These are phyloP conservation scores for Pisolithus sp. DNA, from an alignment of 768 basidiomycete genomes.

Conservation along the genomic window DNA sequence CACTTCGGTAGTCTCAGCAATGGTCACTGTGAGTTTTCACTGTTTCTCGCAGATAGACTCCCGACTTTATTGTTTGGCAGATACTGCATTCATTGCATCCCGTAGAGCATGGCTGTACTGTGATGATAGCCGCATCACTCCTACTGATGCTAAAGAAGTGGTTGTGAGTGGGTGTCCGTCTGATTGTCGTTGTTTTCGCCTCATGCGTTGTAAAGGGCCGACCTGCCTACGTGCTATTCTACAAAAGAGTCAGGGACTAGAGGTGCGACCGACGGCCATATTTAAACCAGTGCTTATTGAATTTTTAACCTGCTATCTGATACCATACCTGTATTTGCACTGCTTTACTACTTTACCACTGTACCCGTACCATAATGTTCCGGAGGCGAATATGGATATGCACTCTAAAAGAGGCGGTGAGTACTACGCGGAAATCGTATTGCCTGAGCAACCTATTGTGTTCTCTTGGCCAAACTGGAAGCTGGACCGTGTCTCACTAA, in stretches of 20 bases:
- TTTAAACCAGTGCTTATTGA: neutral
- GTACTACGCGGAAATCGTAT: too few species aligned
- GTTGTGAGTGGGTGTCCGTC: slow-evolving; percentile 50
- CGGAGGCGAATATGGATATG: neutral
- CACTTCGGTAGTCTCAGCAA: slow-evolving; percentile 92
- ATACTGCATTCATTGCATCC: slow-evolving; percentile 88
- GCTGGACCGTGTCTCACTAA: too few species aligned
- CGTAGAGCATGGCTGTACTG: slow-evolving; percentile 88
- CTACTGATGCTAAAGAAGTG: slow-evolving; percentile 71
- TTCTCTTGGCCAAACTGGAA: too few species aligned
- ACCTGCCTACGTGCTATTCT: slow-evolving; percentile 77
- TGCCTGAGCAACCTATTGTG: too few species aligned
- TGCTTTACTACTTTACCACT: slow-evolving; percentile 21
- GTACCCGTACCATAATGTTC: slow-evolving; percentile 21
- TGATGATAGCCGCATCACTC: slow-evolving; percentile 83
- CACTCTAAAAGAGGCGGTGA: neutral
- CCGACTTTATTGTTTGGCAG: slow-evolving; percentile 34
- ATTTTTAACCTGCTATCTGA: slow-evolving; percentile 18
- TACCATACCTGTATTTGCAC: slow-evolving; percentile 13
- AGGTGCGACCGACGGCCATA: neutral
- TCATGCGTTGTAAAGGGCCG: slow-evolving; percentile 42
- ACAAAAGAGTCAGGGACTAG: slow-evolving; percentile 48
- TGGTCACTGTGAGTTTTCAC: slow-evolving; percentile 78
- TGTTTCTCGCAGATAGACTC: neutral
- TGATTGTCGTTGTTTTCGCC: neutral